Evolutionary conservation across 352 stramenopile genomes (phyloP), one percentile per base, ranked within the genome.

Genomic region (Pythium scleroteichum): DNA sequence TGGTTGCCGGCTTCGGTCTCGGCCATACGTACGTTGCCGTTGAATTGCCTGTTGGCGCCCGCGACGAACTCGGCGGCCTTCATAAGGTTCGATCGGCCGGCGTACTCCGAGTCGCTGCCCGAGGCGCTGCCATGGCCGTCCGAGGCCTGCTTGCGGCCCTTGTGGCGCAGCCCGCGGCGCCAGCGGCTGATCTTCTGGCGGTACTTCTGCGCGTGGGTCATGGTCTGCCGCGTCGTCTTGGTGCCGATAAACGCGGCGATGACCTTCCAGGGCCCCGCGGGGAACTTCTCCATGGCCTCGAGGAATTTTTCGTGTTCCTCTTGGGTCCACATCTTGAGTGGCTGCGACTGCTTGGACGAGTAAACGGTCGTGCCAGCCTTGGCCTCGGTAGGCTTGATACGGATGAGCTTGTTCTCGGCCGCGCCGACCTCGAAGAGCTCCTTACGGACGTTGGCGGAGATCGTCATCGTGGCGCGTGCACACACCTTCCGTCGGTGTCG

Each of bases 221-320:
- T 90, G 49, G 98, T 98, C 75, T 99, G 97, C 20, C 96, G 92
- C 14, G 94, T 90, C 9, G 87, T 94, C 59, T 92, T 90, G 35
- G 85, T 85, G 51, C 83, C 79, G 54, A 95, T 88, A 57, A 87
- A 88, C 53, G 76, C 73, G 17, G 85, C 85, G 64, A 95, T 94
- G 50, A 86, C 74, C 61, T 91, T 90, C 85, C 85, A 94, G 3
- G 85, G 85, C 0, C 85, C 85, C 1, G 80, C 75, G 16, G 85
- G 85, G 71, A 92, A 95, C 66, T 88, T 90, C 64, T 95, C 83
- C 78, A 95, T 90, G 45, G 83, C 85, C 44, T 90, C 73, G 20
- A 95, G 71, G 57, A 95, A 95, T 46, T 87, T 86, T 41, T 95
- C 85, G 69, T 95, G 85, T 69, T 93, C 83, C 46, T 93, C 81